Evolutionary conservation across 352 stramenopile species (phyloP).

Genomic region (Phytophthora sansomeana): DNA sequence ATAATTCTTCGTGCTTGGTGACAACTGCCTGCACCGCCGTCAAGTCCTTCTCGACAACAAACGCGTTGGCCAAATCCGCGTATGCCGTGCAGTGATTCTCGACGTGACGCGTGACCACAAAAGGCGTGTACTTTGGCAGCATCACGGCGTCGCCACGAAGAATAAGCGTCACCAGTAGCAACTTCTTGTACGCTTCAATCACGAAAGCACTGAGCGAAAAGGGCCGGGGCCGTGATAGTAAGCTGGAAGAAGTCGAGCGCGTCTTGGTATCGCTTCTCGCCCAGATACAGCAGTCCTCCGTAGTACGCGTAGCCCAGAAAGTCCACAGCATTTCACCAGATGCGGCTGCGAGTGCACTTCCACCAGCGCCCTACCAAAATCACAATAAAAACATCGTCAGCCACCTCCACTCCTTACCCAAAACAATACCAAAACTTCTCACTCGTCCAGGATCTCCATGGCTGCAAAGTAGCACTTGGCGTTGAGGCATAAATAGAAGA

Average conservation of each 20-base stretch:
- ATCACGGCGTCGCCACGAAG: slow-evolving; percentile 52
- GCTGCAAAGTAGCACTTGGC: slow-evolving; percentile 84
- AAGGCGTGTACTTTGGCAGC: slow-evolving; percentile 85
- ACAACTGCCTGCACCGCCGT: slow-evolving; percentile 41
- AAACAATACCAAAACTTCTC: slow-evolving; percentile 18
- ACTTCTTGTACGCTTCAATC: slow-evolving; percentile 87
- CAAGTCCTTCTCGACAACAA: slow-evolving; percentile 53
- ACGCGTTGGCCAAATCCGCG: slow-evolving; percentile 62
- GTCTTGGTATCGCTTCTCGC: slow-evolving; percentile 81
- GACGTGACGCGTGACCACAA: slow-evolving; percentile 76
- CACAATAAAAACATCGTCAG: slow-evolving; percentile 8
- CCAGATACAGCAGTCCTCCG: slow-evolving; percentile 74
- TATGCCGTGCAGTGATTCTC: slow-evolving; percentile 75
- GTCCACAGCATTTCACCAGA: slow-evolving; percentile 62
- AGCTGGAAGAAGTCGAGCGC: slow-evolving; percentile 79
- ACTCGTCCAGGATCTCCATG: slow-evolving; percentile 75
- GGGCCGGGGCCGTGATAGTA: slow-evolving; percentile 74
- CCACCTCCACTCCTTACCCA: not conserved
- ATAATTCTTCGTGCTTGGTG: slow-evolving; percentile 51
- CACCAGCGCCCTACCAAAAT: slow-evolving; percentile 59
- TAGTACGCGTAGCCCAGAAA: slow-evolving; percentile 90
- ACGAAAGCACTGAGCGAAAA: slow-evolving; percentile 81
- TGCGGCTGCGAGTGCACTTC: slow-evolving; percentile 73
- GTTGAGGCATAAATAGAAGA: slow-evolving; percentile 84
- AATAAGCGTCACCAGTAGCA: slow-evolving; percentile 76